These are phyloP conservation scores for Suillus tomentosus DNA, from an alignment of 768 basidiomycete species.

Conservation along the genomic window DNA sequence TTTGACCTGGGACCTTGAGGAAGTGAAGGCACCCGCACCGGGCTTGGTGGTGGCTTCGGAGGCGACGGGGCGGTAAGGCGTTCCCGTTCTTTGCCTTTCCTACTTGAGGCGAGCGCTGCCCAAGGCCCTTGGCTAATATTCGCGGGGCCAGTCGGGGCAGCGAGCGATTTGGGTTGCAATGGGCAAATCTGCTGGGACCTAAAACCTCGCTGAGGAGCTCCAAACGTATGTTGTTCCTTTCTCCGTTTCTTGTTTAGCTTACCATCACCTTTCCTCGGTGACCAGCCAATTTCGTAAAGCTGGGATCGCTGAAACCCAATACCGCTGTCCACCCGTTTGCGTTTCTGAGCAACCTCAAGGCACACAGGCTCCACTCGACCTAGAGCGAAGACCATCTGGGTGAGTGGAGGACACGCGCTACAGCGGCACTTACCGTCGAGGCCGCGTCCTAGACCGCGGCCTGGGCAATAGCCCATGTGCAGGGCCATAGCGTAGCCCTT, in stretches of 20 bases:
- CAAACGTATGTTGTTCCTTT: slow-evolving; percentile 11
- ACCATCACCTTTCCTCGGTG: slow-evolving; percentile 1
- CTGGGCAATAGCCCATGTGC: slow-evolving; percentile 19
- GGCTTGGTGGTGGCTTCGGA: slow-evolving; percentile 1
- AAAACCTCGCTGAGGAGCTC: neutral
- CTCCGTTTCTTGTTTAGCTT: slow-evolving; percentile 13
- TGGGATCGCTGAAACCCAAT: slow-evolving; percentile 17
- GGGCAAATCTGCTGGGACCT: neutral
- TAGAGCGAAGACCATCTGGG: slow-evolving; percentile 5
- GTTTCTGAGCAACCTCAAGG: slow-evolving; percentile 14
- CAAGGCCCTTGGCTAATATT: slow-evolving; percentile 1
- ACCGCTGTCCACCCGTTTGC: slow-evolving; percentile 17
- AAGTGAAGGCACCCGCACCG: neutral
- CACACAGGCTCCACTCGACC: slow-evolving; percentile 19
- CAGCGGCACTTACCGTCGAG: slow-evolving; percentile 18
- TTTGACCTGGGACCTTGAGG: slow-evolving; percentile 7
- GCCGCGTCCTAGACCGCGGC: slow-evolving; percentile 16
- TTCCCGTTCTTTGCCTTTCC: slow-evolving; percentile 10
- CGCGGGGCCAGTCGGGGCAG: neutral
- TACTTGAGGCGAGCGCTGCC: slow-evolving; percentile 7
- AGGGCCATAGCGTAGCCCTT: slow-evolving; percentile 18
- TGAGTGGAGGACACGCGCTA: slow-evolving; percentile 12
- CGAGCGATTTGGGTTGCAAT: neutral
- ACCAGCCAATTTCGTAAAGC: neutral
- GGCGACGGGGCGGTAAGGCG: neutral